Evolutionary conservation across 2,329 filamentous ascomycete species (phyloP), one percentile per base, ranked within the genome.

Genomic region (Cercospora brassicicola): DNA sequence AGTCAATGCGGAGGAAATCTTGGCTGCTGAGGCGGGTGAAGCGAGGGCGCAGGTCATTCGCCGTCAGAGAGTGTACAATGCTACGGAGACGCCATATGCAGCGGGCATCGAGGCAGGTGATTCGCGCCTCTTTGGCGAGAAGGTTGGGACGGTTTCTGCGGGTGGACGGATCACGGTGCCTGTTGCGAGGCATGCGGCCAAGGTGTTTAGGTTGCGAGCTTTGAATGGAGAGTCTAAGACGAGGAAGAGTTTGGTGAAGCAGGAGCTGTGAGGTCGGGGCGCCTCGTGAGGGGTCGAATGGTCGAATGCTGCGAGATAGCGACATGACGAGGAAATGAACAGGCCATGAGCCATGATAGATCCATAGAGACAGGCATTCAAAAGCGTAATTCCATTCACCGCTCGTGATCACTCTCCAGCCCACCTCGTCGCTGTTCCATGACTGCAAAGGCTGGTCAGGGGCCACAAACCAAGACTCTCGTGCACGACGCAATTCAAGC

Each of bases 1-100:
- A 26, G 30, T 60, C 20, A 42, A 60, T 28, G 57, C 57, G 18
- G 57, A 60, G 31, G 57, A 60, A 33, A 60, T 60, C 20, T 33
- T 60, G 9, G 18, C 57, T 28, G 57, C 33, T 15, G 31, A 60
- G 33, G 39, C 33, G 8, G 57, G 33, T 6, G 57, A 36, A 4
- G 20, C 57, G 31, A 23, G 33, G 8, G 57, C 57, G 20, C 31
- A 60, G 57, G n/a, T 60, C 11, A 20, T 60, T 4, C 57, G 33
- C 0, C 5, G 31, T 4, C 57, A 60, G 57, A 33, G 57, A 18
- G 57, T 60, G 30, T 60, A 60, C 57, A 60, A 60, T 23, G 57
- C 57, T 15, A 60, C 57, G 1, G 31, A 60, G 33, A 60, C 13
- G 3, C 57, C 57, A 1, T 60, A 60, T 42, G 57, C 57, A 1